Conservation (phyloP, 2,329 filamentous ascomycete species). For the Chaetomium olivaceum region DNA sequence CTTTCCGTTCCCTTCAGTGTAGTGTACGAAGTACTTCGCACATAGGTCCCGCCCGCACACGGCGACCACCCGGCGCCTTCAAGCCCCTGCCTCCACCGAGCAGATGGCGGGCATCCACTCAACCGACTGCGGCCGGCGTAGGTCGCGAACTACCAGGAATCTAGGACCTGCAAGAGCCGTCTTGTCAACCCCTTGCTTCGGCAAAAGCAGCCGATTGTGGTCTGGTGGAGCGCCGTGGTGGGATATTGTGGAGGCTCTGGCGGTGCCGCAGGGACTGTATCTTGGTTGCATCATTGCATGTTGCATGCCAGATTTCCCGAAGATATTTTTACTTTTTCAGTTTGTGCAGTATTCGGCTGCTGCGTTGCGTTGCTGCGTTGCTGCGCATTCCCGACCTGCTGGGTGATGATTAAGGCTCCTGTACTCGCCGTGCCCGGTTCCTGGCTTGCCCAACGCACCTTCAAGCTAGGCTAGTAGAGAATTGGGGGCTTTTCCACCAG, state of each 20-base stretch:
- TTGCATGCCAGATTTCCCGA: slow-evolving; percentile 28
- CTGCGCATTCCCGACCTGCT: slow-evolving; percentile 32
- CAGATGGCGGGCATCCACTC: background rate
- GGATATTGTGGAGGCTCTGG: slow-evolving; percentile 31
- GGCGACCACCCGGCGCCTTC: background rate
- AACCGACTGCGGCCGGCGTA: background rate
- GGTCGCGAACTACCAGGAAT: too few relatives aligned
- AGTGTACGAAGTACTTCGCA: too few relatives aligned
- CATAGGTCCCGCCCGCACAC: too few relatives aligned
- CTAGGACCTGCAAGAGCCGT: background rate
- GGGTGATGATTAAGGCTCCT: slow-evolving; percentile 28
- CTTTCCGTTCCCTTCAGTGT: background rate
- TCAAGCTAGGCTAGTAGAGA: background rate
- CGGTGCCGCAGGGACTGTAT: slow-evolving; percentile 24
- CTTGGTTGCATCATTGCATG: slow-evolving; percentile 28
- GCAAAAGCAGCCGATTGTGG: slow-evolving; percentile 12
- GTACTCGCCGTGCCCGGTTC: slow-evolving; percentile 24
- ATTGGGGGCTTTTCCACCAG: slow-evolving; percentile 24
- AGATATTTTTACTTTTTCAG: slow-evolving; percentile 34
- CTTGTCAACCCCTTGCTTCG: slow-evolving; percentile 5
- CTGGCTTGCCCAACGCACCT: slow-evolving; percentile 17
- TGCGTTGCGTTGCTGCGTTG: slow-evolving; percentile 6
- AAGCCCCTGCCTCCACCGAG: background rate
- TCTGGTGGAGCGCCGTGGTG: slow-evolving; percentile 7
- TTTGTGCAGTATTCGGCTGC: slow-evolving; percentile 22